Percentiles rank a stretch among this genome's conserved stretches.
Evolutionary conservation across 2,329 filamentous ascomycete genomes (phyloP).

Genomic region (Ophiocordyceps camponoti-leonardi): DNA sequence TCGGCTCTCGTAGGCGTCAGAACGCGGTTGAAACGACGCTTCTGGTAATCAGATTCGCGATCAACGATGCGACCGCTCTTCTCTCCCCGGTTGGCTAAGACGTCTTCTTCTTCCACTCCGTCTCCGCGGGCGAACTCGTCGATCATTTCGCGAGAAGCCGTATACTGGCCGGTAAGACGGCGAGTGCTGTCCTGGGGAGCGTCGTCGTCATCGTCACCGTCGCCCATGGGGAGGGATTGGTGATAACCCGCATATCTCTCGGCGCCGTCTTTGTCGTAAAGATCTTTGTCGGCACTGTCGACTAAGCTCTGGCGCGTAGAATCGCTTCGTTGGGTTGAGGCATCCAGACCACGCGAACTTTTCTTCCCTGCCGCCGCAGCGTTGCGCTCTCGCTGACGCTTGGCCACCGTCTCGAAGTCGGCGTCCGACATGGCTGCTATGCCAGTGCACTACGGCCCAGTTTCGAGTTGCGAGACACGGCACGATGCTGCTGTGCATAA

Average conservation of each 20-base stretch:
- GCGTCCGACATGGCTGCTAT: conserved; percentile 48
- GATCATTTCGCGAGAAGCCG: conserved; percentile 78
- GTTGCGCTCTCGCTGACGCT: conserved; percentile 86
- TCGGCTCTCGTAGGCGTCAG: conserved; percentile 77
- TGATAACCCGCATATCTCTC: conserved; percentile 86
- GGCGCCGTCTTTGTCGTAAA: conserved; percentile 63
- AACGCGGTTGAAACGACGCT: conserved; percentile 76
- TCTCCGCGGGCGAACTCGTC: conserved; percentile 79
- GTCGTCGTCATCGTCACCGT: conserved; percentile 63
- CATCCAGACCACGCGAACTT: conserved; percentile 64
- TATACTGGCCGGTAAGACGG: conserved; percentile 86
- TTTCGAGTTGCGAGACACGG: conserved; percentile 20
- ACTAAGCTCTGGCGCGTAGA: conserved; percentile 84
- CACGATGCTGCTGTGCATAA: conserved; percentile 20
- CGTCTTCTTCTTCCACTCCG: conserved; percentile 83
- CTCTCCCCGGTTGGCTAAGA: conserved; percentile 65
- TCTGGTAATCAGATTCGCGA: conserved; percentile 94
- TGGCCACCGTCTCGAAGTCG: conserved; percentile 76
- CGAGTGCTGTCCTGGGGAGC: conserved; percentile 62
- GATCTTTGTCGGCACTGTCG: conserved; percentile 71
- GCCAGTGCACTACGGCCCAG: conserved; percentile 21
- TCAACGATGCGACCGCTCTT: conserved; percentile 81
- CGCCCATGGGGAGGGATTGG: conserved; percentile 66
- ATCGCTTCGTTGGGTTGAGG: conserved; percentile 65
- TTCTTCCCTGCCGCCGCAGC: conserved; percentile 62